Evolutionary conservation across 352 stramenopile genomes (phyloP).

Genomic region (Pythium apleroticum): DNA sequence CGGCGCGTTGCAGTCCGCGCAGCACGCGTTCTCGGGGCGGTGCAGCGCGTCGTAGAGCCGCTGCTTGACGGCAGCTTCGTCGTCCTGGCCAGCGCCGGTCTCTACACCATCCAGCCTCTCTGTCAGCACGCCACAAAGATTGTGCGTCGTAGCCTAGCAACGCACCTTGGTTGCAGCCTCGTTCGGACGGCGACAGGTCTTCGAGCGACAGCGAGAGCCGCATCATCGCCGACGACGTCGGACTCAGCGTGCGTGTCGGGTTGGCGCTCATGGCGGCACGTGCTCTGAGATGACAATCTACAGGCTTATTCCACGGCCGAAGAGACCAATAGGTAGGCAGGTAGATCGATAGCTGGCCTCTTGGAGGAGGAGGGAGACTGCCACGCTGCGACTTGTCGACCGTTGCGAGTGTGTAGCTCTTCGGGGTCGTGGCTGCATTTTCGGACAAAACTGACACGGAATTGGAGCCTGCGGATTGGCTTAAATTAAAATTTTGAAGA

Average conservation of each 20-base stretch:
- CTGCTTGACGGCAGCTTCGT: constrained; percentile 41
- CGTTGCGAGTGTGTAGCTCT: constrained; percentile 4
- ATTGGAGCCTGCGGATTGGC: constrained; percentile 10
- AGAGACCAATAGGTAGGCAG: background rate
- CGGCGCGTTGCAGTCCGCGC: constrained; percentile 64
- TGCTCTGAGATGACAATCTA: background rate
- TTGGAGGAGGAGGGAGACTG: background rate
- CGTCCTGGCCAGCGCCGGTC: constrained; percentile 16
- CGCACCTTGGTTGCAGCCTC: constrained; percentile 18
- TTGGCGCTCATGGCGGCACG: background rate
- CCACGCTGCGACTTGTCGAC: background rate
- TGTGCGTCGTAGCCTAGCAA: background rate
- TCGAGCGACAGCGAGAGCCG: constrained; percentile 19
- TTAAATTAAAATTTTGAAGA: background rate
- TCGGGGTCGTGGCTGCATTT: constrained; percentile 4
- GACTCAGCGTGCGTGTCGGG: background rate
- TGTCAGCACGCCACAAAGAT: background rate
- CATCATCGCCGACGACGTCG: constrained; percentile 21
- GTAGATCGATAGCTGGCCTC: background rate
- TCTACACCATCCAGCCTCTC: background rate
- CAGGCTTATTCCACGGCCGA: background rate
- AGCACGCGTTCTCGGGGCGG: constrained; percentile 58
- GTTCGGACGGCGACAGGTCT: constrained; percentile 6
- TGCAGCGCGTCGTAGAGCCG: constrained; percentile 40
- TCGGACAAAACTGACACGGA: constrained; percentile 19